phyloP scores from a whole-genome alignment of 768 basidiomycete genomes.

The Russula foetens region DNA sequence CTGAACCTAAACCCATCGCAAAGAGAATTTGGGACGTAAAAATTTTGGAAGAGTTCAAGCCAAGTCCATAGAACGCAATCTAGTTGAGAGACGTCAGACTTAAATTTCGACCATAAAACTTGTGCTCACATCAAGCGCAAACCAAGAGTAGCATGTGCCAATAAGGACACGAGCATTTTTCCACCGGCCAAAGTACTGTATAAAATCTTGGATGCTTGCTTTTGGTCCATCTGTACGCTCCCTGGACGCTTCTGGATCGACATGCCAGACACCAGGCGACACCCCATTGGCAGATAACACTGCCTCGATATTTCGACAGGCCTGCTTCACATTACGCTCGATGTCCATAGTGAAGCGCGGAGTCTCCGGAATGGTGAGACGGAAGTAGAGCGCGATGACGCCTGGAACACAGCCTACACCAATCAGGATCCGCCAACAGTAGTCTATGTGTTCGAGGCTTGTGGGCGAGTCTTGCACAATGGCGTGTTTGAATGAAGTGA shows the following conservation, averaged over 20 bases:
- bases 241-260: conserved; percentile 48
- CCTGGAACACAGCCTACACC: conserved; percentile 82
- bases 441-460: conserved; percentile 50
- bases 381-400: conserved; percentile 79
- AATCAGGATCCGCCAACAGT: conserved; percentile 80
- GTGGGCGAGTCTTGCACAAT: conserved; percentile 40
- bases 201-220: conserved; percentile 62
- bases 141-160: conserved; percentile 80
- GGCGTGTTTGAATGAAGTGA: conserved; percentile 55
- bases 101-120: not conserved
- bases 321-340: conserved; percentile 74
- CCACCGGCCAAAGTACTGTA: conserved; percentile 59
- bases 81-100: conserved; percentile 22
- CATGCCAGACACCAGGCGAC: conserved; percentile 31
- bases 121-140: conserved; percentile 67
- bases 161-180: conserved; percentile 72
- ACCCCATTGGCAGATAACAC: conserved; percentile 39
- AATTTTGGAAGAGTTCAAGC: conserved; percentile 75
- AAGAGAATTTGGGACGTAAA: conserved; percentile 40
- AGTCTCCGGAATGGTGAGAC: conserved; percentile 89
- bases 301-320: conserved; percentile 61
- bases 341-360: conserved; percentile 92
- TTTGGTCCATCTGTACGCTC: conserved; percentile 61
- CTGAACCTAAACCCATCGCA: conserved; percentile 51
- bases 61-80: conserved; percentile 86